Evolutionary conservation across 305 asterid species (phyloP).

Genomic region (Fraxinus nigra): DNA sequence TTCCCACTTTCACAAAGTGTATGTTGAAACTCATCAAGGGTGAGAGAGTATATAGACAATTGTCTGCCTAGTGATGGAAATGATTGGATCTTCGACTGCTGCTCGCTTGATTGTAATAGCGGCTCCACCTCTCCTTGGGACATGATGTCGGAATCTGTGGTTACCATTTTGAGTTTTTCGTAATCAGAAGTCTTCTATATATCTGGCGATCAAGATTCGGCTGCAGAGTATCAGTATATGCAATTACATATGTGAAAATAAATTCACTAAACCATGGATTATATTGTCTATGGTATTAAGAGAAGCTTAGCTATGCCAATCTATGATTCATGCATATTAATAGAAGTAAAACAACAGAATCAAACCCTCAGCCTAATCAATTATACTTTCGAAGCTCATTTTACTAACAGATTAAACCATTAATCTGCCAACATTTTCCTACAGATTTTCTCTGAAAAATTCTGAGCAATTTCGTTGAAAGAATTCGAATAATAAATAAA

Average conservation of each 20-base stretch:
- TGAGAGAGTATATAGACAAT: slow-evolving; percentile 68
- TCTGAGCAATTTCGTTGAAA: background rate
- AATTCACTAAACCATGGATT: background rate
- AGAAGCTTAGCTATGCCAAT: background rate
- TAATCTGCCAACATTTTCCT: background rate
- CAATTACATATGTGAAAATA: background rate
- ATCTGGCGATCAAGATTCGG: background rate
- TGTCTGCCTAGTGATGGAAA: slow-evolving; percentile 52
- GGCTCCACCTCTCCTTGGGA: slow-evolving; percentile 57
- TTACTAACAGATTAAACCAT: background rate
- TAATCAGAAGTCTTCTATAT: background rate
- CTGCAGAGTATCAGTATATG: background rate
- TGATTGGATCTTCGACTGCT: slow-evolving; percentile 25
- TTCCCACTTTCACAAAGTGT: slow-evolving; percentile 62
- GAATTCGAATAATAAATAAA: background rate
- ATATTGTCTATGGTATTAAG: background rate
- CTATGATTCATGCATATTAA: background rate
- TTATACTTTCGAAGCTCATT: background rate
- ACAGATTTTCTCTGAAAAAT: background rate
- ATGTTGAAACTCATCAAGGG: slow-evolving; percentile 55
- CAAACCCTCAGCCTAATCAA: background rate
- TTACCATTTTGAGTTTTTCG: slow-evolving; percentile 34
- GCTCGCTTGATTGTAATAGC: slow-evolving; percentile 34
- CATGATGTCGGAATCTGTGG: slow-evolving; percentile 40
- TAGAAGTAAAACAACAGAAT: background rate